Evolutionary conservation across 495 filamentous ascomycete genomes (phyloP).

Genomic region (Podospora conica): DNA sequence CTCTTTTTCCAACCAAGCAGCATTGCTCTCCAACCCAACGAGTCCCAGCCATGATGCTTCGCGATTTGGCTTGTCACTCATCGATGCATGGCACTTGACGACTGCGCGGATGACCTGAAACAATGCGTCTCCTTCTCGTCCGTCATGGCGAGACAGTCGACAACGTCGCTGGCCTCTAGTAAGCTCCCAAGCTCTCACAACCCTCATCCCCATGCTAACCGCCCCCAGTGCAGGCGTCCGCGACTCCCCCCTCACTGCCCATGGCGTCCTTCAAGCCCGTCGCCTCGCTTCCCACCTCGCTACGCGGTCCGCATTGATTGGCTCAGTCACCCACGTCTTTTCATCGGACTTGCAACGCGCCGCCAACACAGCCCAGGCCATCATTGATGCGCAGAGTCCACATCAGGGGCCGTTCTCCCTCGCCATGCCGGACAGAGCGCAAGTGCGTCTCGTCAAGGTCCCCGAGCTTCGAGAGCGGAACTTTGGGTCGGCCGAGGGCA

Average conservation of each 20-base stretch:
- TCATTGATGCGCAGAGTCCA: constrained; percentile 48
- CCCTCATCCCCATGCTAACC: constrained; percentile 19
- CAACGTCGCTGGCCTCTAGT: constrained; percentile 75
- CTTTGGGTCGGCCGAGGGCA: constrained; percentile 65
- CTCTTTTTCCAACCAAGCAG: neutral
- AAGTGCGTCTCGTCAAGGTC: constrained; percentile 40
- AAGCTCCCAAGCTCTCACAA: constrained; percentile 22
- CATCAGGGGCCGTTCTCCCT: neutral
- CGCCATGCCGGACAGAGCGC: neutral
- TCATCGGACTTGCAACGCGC: constrained; percentile 76
- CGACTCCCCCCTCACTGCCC: constrained; percentile 74
- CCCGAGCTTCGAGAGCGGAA: constrained; percentile 62
- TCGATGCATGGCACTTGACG: constrained; percentile 3
- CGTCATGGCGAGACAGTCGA: constrained; percentile 86
- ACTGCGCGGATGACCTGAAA: neutral
- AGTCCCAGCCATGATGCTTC: neutral
- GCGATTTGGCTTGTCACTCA: neutral
- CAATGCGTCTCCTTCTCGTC: constrained; percentile 70
- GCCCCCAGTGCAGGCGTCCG: constrained; percentile 62
- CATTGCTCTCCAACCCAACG: neutral
- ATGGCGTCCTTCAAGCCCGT: constrained; percentile 70
- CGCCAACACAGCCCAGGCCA: constrained; percentile 58
- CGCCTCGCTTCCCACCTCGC: constrained; percentile 57
- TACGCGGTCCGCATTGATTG: constrained; percentile 31
- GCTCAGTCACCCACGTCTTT: constrained; percentile 56